These are phyloP conservation scores for Paracorniculantispora psalliotae DNA, from an alignment of 2,329 filamentous ascomycete species.

Conservation along the genomic window DNA sequence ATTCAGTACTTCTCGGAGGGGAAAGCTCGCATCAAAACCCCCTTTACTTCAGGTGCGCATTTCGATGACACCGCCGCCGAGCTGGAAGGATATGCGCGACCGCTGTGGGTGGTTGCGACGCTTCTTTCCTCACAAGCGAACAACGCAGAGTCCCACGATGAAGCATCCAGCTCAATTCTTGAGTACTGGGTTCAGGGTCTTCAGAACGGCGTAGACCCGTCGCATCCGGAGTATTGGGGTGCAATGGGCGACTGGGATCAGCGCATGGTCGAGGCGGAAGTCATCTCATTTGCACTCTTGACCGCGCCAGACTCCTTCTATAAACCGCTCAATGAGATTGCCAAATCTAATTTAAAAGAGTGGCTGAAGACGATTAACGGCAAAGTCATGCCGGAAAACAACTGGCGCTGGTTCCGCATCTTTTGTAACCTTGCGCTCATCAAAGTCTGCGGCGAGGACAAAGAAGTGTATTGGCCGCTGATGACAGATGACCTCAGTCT, in stretches of 20 bases:
- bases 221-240: constrained; percentile 42
- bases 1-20: constrained; percentile 28
- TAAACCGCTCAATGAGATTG: constrained; percentile 23
- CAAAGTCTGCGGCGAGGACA: constrained; percentile 34
- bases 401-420: constrained; percentile 50
- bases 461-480: constrained; percentile 27
- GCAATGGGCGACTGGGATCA: constrained; percentile 41
- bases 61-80: constrained; percentile 42
- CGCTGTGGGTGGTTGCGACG: constrained; percentile 31
- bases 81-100: constrained; percentile 40
- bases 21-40: constrained; percentile 32
- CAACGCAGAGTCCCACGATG: not conserved
- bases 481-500: constrained; percentile 38
- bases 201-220: constrained; percentile 29
- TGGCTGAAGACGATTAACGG: constrained; percentile 41
- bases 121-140: constrained; percentile 33
- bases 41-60: constrained; percentile 33
- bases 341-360: constrained; percentile 30
- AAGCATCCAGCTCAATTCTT: constrained; percentile 2
- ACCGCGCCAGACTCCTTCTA: constrained; percentile 34
- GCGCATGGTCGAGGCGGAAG: constrained; percentile 51
- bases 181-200: constrained; percentile 29
- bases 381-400: constrained; percentile 41
- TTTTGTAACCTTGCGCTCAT: constrained; percentile 43
- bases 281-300: constrained; percentile 44